Evolutionary conservation across 176 grass and related monocot genomes (phyloP).

Genomic region (Oryza meyeriana): DNA sequence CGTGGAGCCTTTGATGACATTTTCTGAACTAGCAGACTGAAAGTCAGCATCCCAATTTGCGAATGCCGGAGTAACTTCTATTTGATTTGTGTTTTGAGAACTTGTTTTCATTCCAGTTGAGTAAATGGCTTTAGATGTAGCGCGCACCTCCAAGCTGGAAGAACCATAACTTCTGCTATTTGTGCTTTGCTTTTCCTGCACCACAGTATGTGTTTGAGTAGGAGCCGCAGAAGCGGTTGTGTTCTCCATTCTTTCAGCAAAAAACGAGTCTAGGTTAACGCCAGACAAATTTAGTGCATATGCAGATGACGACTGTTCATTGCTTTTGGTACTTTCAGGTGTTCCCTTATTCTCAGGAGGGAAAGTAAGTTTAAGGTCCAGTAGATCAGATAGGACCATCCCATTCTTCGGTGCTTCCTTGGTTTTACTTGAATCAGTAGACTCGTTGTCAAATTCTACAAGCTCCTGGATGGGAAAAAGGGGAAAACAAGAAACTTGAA

Average conservation of each 20-base stretch:
- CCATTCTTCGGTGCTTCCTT: conserved; percentile 51
- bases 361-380: conserved; percentile 68
- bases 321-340: conserved; percentile 23
- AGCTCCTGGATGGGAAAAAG: conserved; percentile 58
- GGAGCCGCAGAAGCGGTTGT: conserved; percentile 18
- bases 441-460: conserved; percentile 66
- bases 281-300: conserved; percentile 46
- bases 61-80: conserved; percentile 49
- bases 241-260: conserved; percentile 55
- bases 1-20: conserved; percentile 23
- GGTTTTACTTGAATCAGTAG: conserved; percentile 52
- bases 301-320: conserved; percentile 34
- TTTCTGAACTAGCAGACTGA: conserved; percentile 40
- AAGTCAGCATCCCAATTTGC: conserved; percentile 84
- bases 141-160: conserved; percentile 25
- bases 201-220: conserved; percentile 13
- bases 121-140: conserved; percentile 13
- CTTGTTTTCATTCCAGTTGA: conserved; percentile 13
- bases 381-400: conserved; percentile 70
- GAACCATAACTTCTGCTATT: conserved; percentile 30
- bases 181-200: conserved; percentile 36
- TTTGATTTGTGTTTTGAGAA: conserved; percentile 34
- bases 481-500: not conserved
- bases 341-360: conserved; percentile 46
- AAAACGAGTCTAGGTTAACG: conserved; percentile 61